A percentile compares a stretch with the other conserved stretches of the same genome.
Evolutionary conservation across 345 rosid genomes (phyloP).

Genomic region (Brassica juncea): DNA sequence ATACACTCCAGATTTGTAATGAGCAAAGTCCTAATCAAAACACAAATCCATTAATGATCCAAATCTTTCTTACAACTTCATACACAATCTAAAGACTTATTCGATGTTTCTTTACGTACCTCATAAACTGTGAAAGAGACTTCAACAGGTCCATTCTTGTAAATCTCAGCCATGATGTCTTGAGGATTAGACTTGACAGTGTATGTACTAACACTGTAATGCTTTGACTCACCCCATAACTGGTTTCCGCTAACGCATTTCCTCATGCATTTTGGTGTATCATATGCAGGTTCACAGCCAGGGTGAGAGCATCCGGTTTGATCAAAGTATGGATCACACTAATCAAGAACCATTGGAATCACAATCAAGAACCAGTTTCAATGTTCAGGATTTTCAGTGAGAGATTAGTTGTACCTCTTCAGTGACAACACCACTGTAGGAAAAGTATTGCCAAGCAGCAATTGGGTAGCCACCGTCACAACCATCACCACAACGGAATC

Average conservation of each 20-base stretch:
- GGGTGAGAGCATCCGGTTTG: slow-evolving; percentile 91
- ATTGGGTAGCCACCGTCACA: slow-evolving; percentile 90
- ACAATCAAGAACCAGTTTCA: neutral
- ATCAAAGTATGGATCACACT: slow-evolving; percentile 97
- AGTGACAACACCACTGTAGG: slow-evolving; percentile 77
- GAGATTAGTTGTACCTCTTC: slow-evolving; percentile 60
- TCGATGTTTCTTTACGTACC: slow-evolving; percentile 41
- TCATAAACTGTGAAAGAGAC: slow-evolving; percentile 90
- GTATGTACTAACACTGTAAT: slow-evolving; percentile 71
- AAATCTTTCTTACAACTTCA: neutral
- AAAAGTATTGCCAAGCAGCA: slow-evolving; percentile 75
- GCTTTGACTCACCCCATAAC: slow-evolving; percentile 77
- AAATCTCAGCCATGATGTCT: slow-evolving; percentile 84
- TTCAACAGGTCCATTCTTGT: slow-evolving; percentile 89
- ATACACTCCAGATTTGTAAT: slow-evolving; percentile 93
- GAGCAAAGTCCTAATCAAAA: slow-evolving; percentile 77
- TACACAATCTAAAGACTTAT: neutral
- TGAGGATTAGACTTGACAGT: slow-evolving; percentile 64
- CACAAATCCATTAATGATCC: slow-evolving; percentile 9
- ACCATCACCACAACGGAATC: slow-evolving; percentile 83
- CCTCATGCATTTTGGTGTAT: slow-evolving; percentile 78
- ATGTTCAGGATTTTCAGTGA: neutral
- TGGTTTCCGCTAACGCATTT: slow-evolving; percentile 72
- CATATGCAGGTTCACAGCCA: slow-evolving; percentile 86
- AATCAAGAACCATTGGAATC: neutral